Conservation (phyloP, 768 basidiomycete genomes). For the Phaeotremella skinneri region DNA sequence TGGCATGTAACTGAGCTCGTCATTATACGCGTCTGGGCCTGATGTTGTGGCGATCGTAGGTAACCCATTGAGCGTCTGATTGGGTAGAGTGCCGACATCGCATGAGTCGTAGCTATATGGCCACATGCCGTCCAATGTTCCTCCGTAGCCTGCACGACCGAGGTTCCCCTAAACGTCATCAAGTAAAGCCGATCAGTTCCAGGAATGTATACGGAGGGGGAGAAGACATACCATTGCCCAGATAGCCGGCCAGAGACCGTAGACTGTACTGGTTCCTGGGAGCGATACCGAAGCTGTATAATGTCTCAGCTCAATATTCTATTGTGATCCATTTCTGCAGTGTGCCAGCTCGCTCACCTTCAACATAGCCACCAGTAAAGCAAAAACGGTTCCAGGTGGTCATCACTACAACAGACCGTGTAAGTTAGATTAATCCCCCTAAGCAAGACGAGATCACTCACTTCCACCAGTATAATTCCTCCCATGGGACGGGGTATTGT, state of each 20-base stretch:
- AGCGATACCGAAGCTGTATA: constrained; percentile 36
- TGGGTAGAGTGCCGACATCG: constrained; percentile 84
- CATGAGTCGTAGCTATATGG: constrained; percentile 59
- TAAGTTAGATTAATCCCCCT: not conserved
- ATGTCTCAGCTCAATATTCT: not conserved
- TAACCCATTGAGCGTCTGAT: constrained; percentile 68
- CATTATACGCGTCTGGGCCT: constrained; percentile 61
- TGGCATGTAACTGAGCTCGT: constrained; percentile 73
- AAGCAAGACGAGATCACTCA: constrained; percentile 14
- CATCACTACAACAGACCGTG: constrained; percentile 33
- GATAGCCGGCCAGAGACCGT: constrained; percentile 49
- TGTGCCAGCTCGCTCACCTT: constrained; percentile 6
- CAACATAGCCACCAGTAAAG: constrained; percentile 45
- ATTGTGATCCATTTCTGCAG: not conserved
- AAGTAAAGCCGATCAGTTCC: not conserved
- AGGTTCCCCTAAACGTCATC: constrained; percentile 48
- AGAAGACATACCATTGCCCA: constrained; percentile 34
- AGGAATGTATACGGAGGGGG: not conserved
- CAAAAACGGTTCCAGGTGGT: constrained; percentile 49
- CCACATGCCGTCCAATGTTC: constrained; percentile 48
- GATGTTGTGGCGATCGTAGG: constrained; percentile 63
- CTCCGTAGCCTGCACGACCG: constrained; percentile 53
- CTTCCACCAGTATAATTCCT: constrained; percentile 45
- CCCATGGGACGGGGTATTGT: constrained; percentile 32
- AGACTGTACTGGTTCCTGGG: constrained; percentile 48